Conservation (phyloP, 2,329 filamentous ascomycete genomes). For the Penicillium rolfsii region DNA sequence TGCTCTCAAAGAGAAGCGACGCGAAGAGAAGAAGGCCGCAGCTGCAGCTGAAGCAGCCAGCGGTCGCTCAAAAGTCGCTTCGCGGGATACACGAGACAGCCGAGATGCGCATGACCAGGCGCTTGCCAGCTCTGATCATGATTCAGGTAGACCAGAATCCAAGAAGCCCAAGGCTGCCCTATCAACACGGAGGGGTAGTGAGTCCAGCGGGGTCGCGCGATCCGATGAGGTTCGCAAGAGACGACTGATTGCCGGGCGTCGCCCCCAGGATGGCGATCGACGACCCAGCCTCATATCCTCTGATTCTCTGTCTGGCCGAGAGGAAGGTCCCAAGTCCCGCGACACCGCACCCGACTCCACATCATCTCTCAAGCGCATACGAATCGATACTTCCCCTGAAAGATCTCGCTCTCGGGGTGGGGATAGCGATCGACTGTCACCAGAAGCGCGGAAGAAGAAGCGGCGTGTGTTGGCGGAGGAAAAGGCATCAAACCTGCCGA, state of each 20-base stretch:
- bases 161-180: slow-evolving; percentile 34
- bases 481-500: slow-evolving; percentile 35
- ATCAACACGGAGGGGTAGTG: slow-evolving; percentile 37
- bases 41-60: background rate
- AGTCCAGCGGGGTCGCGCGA: slow-evolving; percentile 31
- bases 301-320: slow-evolving; percentile 46
- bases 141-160: slow-evolving; percentile 32
- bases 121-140: slow-evolving; percentile 38
- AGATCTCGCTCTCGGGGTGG: slow-evolving; percentile 40
- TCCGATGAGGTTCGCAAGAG: slow-evolving; percentile 44
- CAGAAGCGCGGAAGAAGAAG: slow-evolving; percentile 48
- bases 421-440: slow-evolving; percentile 37
- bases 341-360: slow-evolving; percentile 33
- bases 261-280: slow-evolving; percentile 43
- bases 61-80: slow-evolving; percentile 28
- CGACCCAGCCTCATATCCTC: slow-evolving; percentile 45
- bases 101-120: slow-evolving; percentile 31
- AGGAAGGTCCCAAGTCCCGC: slow-evolving; percentile 40
- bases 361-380: slow-evolving; percentile 44
- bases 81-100: slow-evolving; percentile 10
- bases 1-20: slow-evolving; percentile 32
- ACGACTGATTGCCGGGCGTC: slow-evolving; percentile 47
- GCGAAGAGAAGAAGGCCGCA: slow-evolving; percentile 22
- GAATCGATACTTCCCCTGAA: slow-evolving; percentile 48
- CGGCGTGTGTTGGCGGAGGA: slow-evolving; percentile 48